Conservation (phyloP, 495 filamentous ascomycete species). For the Penicillium taxi region DNA sequence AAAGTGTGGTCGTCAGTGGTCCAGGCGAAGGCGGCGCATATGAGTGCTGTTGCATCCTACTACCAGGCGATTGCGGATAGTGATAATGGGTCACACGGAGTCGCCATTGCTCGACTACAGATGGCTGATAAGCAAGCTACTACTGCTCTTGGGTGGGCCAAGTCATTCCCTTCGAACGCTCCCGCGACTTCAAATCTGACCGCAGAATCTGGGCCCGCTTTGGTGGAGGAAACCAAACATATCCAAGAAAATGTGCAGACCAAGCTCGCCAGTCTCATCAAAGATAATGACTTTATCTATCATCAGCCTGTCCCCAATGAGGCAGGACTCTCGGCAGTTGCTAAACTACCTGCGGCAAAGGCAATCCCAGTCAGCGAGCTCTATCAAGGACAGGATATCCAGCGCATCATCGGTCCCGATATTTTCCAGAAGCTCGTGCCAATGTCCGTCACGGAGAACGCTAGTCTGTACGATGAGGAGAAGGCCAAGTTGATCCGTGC, state of each 20-base stretch:
- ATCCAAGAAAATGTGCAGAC: conserved; percentile 76
- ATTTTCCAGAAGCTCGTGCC: conserved; percentile 96
- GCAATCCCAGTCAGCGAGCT: conserved; percentile 94
- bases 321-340: conserved; percentile 66
- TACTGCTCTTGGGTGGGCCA: conserved; percentile 69
- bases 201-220: conserved; percentile 61
- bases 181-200: conserved; percentile 76
- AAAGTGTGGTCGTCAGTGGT: conserved; percentile 84
- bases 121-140: conserved; percentile 67
- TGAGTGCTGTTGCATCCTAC: conserved; percentile 83
- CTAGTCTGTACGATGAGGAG: conserved; percentile 95
- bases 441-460: conserved; percentile 91
- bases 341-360: conserved; percentile 94
- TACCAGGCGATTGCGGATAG: conserved; percentile 89
- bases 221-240: conserved; percentile 75
- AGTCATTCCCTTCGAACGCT: conserved; percentile 70
- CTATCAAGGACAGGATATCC: conserved; percentile 94
- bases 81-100: conserved; percentile 78
- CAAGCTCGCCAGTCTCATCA: conserved; percentile 62
- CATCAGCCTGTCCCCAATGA: conserved; percentile 86
- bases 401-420: conserved; percentile 91
- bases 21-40: conserved; percentile 80
- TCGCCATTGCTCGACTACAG: conserved; percentile 76
- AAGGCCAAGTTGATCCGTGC: conserved; percentile 93
- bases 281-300: conserved; percentile 98